Percentiles rank a stretch among this genome's conserved stretches.
phyloP scores from a whole-genome alignment of 371 early-diverging fungal species.

The Mucor velutinosus region DNA sequence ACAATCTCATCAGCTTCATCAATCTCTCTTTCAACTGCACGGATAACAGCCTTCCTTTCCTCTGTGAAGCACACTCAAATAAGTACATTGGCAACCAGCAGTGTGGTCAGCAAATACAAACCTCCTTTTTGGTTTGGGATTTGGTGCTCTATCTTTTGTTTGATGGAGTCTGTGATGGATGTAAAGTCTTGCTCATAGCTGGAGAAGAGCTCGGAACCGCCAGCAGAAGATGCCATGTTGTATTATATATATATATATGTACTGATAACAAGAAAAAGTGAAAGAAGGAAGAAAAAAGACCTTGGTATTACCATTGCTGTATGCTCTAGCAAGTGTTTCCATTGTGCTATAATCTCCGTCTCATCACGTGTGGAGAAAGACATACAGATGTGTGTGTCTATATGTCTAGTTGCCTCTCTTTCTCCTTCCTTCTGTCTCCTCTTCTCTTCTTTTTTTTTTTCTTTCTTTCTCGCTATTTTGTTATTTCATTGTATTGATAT shows the following conservation, averaged over 20 bases:
- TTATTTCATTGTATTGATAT: not conserved
- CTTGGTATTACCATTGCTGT: not conserved
- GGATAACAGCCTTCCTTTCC: constrained; percentile 69
- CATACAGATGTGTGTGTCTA: not conserved
- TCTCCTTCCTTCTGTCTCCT: not conserved
- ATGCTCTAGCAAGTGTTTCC: not conserved
- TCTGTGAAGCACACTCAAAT: constrained; percentile 45
- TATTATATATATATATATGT: not conserved
- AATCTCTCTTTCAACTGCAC: constrained; percentile 81
- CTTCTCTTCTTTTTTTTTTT: constrained; percentile 1
- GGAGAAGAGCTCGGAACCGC: constrained; percentile 76
- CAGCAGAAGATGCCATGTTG: constrained; percentile 44
- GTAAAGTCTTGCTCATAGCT: constrained; percentile 88
- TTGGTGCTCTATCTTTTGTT: constrained; percentile 61
- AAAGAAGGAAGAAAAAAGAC: not conserved
- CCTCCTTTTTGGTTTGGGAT: constrained; percentile 66
- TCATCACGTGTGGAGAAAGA: not conserved
- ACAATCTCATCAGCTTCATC: constrained; percentile 94
- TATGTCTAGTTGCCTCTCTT: not conserved
- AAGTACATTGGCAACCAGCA: not conserved
- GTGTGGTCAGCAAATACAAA: constrained; percentile 16
- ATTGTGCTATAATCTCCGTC: not conserved
- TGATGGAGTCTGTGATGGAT: constrained; percentile 63
- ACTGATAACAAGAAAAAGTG: not conserved
- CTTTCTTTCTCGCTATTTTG: not conserved